These are phyloP conservation scores for Pseudonitzschia pungens DNA, from an alignment of 108 stramenopile species.

Conservation along the genomic window DNA sequence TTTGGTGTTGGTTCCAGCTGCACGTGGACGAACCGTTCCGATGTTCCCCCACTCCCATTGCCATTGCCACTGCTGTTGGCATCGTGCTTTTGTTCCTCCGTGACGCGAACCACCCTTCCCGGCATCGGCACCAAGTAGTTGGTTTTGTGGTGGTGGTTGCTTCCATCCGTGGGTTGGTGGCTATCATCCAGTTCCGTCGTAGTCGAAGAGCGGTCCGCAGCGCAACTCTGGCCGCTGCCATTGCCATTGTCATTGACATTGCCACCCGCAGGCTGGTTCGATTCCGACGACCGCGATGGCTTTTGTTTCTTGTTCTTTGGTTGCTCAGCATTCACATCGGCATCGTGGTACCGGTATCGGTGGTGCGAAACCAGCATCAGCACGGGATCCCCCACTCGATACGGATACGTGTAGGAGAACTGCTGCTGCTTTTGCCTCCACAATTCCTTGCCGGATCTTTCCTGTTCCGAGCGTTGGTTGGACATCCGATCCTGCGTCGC, in stretches of 20 bases:
- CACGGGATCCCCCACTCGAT: conserved; percentile 1
- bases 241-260: no score
- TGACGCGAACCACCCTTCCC: conserved; percentile 2
- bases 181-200: no score
- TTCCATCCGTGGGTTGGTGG: no score
- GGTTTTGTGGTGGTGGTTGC: background rate
- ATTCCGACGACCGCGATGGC: no score
- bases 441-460: background rate
- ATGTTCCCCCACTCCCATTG: background rate
- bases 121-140: background rate
- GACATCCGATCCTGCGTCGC: background rate
- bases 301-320: background rate
- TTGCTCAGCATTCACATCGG: background rate
- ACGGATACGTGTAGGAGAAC: conserved; percentile 3
- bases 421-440: conserved; percentile 11
- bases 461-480: background rate
- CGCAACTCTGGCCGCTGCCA: no score
- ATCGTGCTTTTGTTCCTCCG: background rate
- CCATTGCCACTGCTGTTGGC: background rate
- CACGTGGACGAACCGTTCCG: background rate
- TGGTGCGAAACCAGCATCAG: conserved; percentile 1
- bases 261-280: no score
- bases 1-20: background rate
- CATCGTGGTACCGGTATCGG: background rate
- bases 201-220: no score